Evolutionary conservation across 2,329 filamentous ascomycete genomes (phyloP).

Genomic region (Penicillium sp.): DNA sequence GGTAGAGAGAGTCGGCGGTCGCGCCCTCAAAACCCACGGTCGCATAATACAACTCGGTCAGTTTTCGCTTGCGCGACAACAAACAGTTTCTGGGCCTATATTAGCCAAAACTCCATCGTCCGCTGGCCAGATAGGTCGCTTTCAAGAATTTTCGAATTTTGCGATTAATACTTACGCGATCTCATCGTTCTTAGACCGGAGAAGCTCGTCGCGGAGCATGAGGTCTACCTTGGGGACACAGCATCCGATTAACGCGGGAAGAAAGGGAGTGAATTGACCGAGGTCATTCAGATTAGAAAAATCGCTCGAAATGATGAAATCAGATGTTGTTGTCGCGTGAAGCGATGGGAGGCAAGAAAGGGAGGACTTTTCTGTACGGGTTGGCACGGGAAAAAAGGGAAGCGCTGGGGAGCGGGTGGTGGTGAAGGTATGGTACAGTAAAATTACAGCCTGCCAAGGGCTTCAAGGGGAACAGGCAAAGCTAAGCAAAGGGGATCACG

Average conservation of each 20-base stretch:
- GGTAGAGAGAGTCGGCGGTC: conserved; percentile 58
- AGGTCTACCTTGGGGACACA: conserved; percentile 55
- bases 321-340: conserved; percentile 47
- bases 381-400: conserved; percentile 29
- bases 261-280: conserved; percentile 47
- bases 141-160: conserved; percentile 26
- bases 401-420: conserved; percentile 6
- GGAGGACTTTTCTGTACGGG: conserved; percentile 44
- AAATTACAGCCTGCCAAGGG: conserved; percentile 15
- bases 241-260: conserved; percentile 58
- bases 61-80: conserved; percentile 86
- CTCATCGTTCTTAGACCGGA: conserved; percentile 58
- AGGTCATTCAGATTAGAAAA: conserved; percentile 52
- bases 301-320: conserved; percentile 54
- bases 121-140: conserved; percentile 9
- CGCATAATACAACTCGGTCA: conserved; percentile 85
- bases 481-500: background rate
- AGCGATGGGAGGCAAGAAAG: conserved; percentile 43
- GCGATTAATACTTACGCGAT: conserved; percentile 55
- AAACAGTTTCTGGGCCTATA: conserved; percentile 59
- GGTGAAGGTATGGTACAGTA: conserved; percentile 19
- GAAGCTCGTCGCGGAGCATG: conserved; percentile 58
- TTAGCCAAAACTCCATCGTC: conserved; percentile 44
- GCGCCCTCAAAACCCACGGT: conserved; percentile 62
- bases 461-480: conserved; percentile 2